Percentiles rank a stretch among this genome's conserved stretches.
These are phyloP conservation scores for Parietaria judaica DNA, from an alignment of 306 rosid genomes.

Conservation along the genomic window DNA sequence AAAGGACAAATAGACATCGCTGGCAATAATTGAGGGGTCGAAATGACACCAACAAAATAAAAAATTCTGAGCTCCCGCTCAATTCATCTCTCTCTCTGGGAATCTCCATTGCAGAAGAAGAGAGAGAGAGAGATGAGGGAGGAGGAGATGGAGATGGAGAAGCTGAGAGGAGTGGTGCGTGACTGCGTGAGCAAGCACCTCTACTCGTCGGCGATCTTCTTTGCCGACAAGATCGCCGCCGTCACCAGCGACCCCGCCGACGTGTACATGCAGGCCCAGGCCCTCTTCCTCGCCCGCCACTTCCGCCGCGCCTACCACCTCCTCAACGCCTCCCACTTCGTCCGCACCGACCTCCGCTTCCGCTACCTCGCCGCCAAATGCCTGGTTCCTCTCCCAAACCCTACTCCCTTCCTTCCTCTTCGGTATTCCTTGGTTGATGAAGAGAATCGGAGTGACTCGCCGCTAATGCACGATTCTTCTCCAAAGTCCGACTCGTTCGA, in stretches of 20 bases:
- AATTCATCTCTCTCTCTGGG: not conserved
- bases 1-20: not conserved
- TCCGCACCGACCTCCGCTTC: constrained; percentile 81
- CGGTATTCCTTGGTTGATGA: no score
- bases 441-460: not conserved
- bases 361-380: constrained; percentile 96
- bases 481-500: no score
- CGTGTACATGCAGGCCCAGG: constrained; percentile 93
- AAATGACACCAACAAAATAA: not conserved
- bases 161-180: constrained; percentile 84
- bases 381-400: constrained; percentile 34
- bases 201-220: constrained; percentile 91
- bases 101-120: not conserved
- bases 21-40: no score
- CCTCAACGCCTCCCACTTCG: constrained; percentile 83
- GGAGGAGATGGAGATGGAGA: constrained; percentile 77
- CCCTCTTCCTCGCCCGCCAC: constrained; percentile 92
- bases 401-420: not conserved
- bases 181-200: constrained; percentile 93
- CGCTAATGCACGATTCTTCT: no score
- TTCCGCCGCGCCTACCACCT: constrained; percentile 93
- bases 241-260: constrained; percentile 89
- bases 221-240: constrained; percentile 86
- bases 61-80: not conserved
- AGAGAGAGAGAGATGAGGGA: constrained; percentile 47